Evolutionary conservation across 148 eudicot species (phyloP).

Genomic region (Silene latifolia): DNA sequence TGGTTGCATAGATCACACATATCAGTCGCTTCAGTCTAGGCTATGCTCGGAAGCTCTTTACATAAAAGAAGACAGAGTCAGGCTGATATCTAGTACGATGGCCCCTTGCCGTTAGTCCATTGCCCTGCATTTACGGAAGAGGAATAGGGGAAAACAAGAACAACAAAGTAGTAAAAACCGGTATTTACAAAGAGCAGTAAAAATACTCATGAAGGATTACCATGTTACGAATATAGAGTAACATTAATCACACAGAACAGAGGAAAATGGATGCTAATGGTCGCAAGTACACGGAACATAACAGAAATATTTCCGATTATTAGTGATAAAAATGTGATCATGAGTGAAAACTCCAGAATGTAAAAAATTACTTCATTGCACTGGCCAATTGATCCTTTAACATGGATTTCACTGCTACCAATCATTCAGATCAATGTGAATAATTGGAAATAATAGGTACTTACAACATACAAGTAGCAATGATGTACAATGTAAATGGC

Average conservation of each 20-base stretch:
- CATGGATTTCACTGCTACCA: constrained; percentile 10
- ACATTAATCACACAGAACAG: not conserved
- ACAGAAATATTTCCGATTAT: not conserved
- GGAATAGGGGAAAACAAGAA: not conserved
- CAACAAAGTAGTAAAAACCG: not conserved
- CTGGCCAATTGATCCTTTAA: not conserved
- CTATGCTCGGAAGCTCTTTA: not conserved
- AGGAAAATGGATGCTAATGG: not conserved
- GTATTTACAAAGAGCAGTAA: not conserved
- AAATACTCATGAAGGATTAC: too few species aligned
- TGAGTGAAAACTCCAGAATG: too few species aligned
- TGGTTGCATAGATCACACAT: not conserved
- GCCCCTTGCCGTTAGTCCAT: not conserved
- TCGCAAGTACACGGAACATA: not conserved
- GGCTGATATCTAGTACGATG: not conserved
- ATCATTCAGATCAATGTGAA: constrained; percentile 1
- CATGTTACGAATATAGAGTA: not conserved
- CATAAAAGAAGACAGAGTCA: not conserved
- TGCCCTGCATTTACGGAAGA: not conserved
- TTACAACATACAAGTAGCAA: constrained; percentile 8
- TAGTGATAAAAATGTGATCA: not conserved
- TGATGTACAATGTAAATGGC: constrained; percentile 19
- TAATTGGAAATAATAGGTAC: constrained; percentile 8
- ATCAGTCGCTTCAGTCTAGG: not conserved
- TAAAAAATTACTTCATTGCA: constrained; percentile 9